Base-by-base conservation (phyloP, 2,329 filamentous ascomycete species). In the Ciborinia camelliae region DNA sequence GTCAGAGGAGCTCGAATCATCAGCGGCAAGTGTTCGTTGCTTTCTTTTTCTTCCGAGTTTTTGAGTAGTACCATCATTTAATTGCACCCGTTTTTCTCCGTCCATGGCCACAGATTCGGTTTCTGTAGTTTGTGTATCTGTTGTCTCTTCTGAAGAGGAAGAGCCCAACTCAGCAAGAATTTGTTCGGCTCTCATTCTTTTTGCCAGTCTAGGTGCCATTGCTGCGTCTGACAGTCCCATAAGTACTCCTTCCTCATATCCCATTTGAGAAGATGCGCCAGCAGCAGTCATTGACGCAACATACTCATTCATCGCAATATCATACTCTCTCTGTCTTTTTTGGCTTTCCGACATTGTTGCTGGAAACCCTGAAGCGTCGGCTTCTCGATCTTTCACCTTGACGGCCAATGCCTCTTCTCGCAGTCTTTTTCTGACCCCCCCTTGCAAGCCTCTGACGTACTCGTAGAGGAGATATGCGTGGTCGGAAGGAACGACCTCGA, bases 361-460 rank as follows among this genome's bases (percentile, higher is more conserved):
- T 9, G 82, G 77, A 72, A 86, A 86, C 6, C 73, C 82, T 52
- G 66, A 69, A 30, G 75, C 71, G 32, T 81, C 81, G 52, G 79
- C 77, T 62, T 83, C 80, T 73, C 84, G 81, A 71, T 88, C 82
- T 70, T 82, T 81, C 63, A 82, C 79, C 69, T 87, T 81, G 58
- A 88, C 77, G 60, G 87, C 83, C 66, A 85, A 79, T 30, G 91
- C 91, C 63, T 84, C 81, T 71, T 91, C 82, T 47, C 82, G 81
- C 67, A 97, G 78, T 63, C 91, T 82, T 64, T 86, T 84, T 63
- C 91, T 86, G 7, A 87, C 87, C 67, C 84, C 85, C 45, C 92
- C 90, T 78, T 93, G 88, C 64, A 97, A 78, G 59, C 92, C 91
- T 65, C 84, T 81, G 69, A 97, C 85, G 78, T 97, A 98, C 60